Percentiles rank a stretch among this genome's conserved stretches.
phyloP scores from a whole-genome alignment of 768 basidiomycete genomes.

The Paxillus rubicundulus region DNA sequence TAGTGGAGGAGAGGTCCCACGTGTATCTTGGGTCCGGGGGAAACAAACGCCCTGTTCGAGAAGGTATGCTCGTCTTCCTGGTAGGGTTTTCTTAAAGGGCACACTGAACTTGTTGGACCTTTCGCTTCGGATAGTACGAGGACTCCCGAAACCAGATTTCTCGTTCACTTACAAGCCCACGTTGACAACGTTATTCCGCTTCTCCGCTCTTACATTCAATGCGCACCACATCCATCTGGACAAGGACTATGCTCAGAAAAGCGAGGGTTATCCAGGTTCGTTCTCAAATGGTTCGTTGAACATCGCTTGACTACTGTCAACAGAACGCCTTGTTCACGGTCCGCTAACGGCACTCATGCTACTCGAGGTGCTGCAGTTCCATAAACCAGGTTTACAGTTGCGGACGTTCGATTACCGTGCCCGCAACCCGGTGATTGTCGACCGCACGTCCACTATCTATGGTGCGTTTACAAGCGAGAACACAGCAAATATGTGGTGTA shows the following conservation, averaged over 20 bases:
- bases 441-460: slow-evolving; percentile 45
- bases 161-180: slow-evolving; percentile 66
- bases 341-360: slow-evolving; percentile 80
- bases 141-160: slow-evolving; percentile 53
- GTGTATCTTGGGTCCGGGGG: slow-evolving; percentile 51
- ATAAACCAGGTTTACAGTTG: slow-evolving; percentile 47
- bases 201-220: slow-evolving; percentile 85
- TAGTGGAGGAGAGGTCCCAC: slow-evolving; percentile 65
- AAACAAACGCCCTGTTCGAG: slow-evolving; percentile 34
- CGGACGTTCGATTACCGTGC: slow-evolving; percentile 67
- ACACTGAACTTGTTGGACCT: neutral
- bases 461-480: slow-evolving; percentile 41
- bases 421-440: slow-evolving; percentile 59
- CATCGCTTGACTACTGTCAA: neutral
- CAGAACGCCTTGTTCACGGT: slow-evolving; percentile 83
- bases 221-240: slow-evolving; percentile 84
- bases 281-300: neutral
- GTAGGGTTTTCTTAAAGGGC: neutral
- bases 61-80: slow-evolving; percentile 37
- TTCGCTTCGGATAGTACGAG: slow-evolving; percentile 40
- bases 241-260: slow-evolving; percentile 61
- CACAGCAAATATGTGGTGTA: slow-evolving; percentile 53
- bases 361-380: slow-evolving; percentile 55
- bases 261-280: slow-evolving; percentile 71
- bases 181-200: slow-evolving; percentile 75